Evolutionary conservation across 2,329 filamentous ascomycete genomes (phyloP).

Genomic region (Colletotrichum lentis): DNA sequence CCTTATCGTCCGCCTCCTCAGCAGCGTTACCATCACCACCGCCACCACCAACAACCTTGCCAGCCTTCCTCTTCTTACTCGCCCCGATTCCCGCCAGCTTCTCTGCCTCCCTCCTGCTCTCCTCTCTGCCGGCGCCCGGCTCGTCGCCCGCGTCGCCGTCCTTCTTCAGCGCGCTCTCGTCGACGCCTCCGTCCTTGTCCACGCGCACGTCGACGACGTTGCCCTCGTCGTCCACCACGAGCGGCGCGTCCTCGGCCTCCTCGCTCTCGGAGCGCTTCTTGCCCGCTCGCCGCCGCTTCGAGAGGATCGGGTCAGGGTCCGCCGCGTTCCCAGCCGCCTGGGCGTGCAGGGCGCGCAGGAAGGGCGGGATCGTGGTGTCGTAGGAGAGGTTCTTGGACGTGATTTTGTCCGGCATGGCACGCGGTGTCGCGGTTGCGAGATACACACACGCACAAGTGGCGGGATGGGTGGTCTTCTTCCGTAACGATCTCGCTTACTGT

Average conservation of each 20-base stretch:
- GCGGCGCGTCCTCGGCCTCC: slow-evolving; percentile 78
- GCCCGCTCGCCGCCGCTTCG: slow-evolving; percentile 57
- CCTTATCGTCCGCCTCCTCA: slow-evolving; percentile 10
- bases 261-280: slow-evolving; percentile 69
- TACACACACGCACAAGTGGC: not conserved
- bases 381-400: slow-evolving; percentile 77
- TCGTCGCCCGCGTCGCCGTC: slow-evolving; percentile 41
- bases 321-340: slow-evolving; percentile 57
- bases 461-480: too few relatives aligned
- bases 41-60: slow-evolving; percentile 56
- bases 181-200: slow-evolving; percentile 54
- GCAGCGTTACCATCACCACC: slow-evolving; percentile 39
- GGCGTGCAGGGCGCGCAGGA: slow-evolving; percentile 65
- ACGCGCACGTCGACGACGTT: slow-evolving; percentile 66
- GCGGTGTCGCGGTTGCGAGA: slow-evolving; percentile 32
- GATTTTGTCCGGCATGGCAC: slow-evolving; percentile 65
- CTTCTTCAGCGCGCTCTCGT: slow-evolving; percentile 43
- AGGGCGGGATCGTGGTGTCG: slow-evolving; percentile 66
- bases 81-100: slow-evolving; percentile 54
- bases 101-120: slow-evolving; percentile 45
- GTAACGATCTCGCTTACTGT: not conserved
- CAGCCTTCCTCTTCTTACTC: slow-evolving; percentile 64
- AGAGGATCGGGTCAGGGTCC: slow-evolving; percentile 62
- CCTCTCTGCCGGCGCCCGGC: slow-evolving; percentile 37
- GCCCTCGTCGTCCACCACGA: slow-evolving; percentile 77